A percentile compares a stretch with the other conserved stretches of the same genome.
phyloP scores from a whole-genome alignment of 352 stramenopile species.

The Phytophthora sojae region DNA sequence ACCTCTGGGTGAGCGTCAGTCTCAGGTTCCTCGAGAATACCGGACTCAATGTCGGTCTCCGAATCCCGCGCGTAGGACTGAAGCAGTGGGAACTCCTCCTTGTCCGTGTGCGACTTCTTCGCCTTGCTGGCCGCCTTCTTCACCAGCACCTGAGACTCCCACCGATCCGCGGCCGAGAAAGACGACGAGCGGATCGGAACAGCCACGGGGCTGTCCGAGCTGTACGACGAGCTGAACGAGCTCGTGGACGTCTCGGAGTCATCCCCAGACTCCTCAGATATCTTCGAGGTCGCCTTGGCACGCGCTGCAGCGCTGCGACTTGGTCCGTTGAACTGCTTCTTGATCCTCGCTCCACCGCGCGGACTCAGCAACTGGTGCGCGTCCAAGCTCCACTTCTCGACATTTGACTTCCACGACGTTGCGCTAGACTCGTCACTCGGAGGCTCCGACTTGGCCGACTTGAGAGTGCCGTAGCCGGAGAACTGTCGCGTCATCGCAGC shows the following conservation, averaged over 20 bases:
- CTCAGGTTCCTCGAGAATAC: conserved; percentile 19
- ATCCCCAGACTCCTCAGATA: conserved; percentile 45
- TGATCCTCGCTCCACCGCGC: conserved; percentile 37
- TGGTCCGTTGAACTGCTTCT: conserved; percentile 31
- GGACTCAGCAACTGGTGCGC: conserved; percentile 42
- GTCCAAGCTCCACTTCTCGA: conserved; percentile 52
- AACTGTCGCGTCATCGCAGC: conserved; percentile 34
- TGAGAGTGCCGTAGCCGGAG: conserved; percentile 33
- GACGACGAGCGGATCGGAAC: conserved; percentile 30
- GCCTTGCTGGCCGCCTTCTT: conserved; percentile 21
- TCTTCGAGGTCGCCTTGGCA: conserved; percentile 11
- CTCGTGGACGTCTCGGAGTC: conserved; percentile 54
- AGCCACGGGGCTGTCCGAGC: conserved; percentile 22
- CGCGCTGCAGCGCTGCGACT: conserved; percentile 1
- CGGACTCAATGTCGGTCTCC: conserved; percentile 36
- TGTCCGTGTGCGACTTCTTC: conserved; percentile 15
- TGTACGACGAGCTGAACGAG: conserved; percentile 47
- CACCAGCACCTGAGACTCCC: conserved; percentile 11
- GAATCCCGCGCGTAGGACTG: conserved; percentile 25
- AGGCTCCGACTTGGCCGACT: conserved; percentile 19
- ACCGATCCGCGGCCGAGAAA: conserved; percentile 24
- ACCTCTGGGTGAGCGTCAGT: conserved; percentile 23
- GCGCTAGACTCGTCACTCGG: conserved; percentile 15
- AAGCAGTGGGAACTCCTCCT: conserved; percentile 54
- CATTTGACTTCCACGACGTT: conserved; percentile 53